These are phyloP conservation scores for Pythium myriotylum DNA, from an alignment of 352 stramenopile species.

Conservation along the genomic window DNA sequence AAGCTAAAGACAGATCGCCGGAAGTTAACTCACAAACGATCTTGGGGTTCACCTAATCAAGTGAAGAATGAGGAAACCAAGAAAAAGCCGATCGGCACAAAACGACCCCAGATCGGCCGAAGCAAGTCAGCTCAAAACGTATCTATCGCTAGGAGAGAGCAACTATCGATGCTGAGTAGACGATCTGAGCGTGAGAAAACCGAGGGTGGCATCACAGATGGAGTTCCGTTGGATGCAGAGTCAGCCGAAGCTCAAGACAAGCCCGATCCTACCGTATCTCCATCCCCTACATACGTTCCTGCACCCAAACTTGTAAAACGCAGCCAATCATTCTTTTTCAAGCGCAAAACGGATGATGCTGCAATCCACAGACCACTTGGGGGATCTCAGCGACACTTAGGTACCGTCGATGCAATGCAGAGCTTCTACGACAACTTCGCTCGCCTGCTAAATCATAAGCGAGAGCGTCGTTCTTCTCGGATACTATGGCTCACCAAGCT, in stretches of 20 bases:
- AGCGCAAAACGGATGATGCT: constrained; percentile 1
- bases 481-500: constrained; percentile 22
- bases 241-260: no score
- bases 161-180: constrained; percentile 27
- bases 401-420: constrained; percentile 22
- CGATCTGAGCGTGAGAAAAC: constrained; percentile 29
- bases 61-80: not conserved
- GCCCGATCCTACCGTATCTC: no score
- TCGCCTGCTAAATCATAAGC: constrained; percentile 20
- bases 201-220: constrained; percentile 13
- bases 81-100: not conserved
- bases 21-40: constrained; percentile 9
- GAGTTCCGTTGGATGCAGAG: not conserved
- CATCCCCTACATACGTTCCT: constrained; percentile 24
- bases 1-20: not conserved
- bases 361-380: not conserved
- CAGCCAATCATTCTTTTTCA: constrained; percentile 23
- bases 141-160: constrained; percentile 30
- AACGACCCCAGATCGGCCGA: constrained; percentile 26
- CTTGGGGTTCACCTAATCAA: not conserved
- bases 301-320: constrained; percentile 9
- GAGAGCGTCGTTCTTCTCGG: constrained; percentile 5
- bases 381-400: constrained; percentile 1
- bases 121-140: constrained; percentile 56
- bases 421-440: constrained; percentile 28